These are phyloP conservation scores for Nemania serpens DNA, from an alignment of 2,329 filamentous ascomycete species.

Conservation along the genomic window DNA sequence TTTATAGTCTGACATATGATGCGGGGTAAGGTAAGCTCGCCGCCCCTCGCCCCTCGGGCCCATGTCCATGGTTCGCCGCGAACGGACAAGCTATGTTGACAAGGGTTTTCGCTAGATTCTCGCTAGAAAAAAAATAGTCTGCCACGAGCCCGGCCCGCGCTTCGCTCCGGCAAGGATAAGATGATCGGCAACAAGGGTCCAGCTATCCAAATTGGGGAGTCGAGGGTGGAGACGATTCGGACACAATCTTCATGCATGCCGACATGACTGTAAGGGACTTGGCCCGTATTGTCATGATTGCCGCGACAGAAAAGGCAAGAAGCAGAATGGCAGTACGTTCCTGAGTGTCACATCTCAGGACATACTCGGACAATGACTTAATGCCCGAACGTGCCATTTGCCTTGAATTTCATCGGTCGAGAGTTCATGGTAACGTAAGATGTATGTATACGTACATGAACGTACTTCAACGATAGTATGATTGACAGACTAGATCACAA, in stretches of 20 bases:
- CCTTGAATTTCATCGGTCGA: background rate
- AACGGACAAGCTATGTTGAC: background rate
- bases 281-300: background rate
- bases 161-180: background rate
- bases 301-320: background rate
- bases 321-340: background rate
- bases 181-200: background rate
- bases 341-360: background rate
- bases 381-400: background rate
- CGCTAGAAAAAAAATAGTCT: background rate
- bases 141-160: background rate
- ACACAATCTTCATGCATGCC: background rate
- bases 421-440: background rate
- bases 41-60: no score
- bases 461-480: background rate
- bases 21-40: background rate
- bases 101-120: background rate
- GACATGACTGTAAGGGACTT: background rate
- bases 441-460: background rate
- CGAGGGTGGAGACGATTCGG: background rate
- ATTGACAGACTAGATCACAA: background rate
- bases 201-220: background rate
- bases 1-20: no score
- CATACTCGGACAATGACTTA: background rate
- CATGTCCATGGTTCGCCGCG: no score